A percentile compares a stretch with the other conserved stretches of the same genome.
These are phyloP conservation scores for Starmerella vaccinii DNA, from an alignment of 805 yeast genomes.

Conservation along the genomic window DNA sequence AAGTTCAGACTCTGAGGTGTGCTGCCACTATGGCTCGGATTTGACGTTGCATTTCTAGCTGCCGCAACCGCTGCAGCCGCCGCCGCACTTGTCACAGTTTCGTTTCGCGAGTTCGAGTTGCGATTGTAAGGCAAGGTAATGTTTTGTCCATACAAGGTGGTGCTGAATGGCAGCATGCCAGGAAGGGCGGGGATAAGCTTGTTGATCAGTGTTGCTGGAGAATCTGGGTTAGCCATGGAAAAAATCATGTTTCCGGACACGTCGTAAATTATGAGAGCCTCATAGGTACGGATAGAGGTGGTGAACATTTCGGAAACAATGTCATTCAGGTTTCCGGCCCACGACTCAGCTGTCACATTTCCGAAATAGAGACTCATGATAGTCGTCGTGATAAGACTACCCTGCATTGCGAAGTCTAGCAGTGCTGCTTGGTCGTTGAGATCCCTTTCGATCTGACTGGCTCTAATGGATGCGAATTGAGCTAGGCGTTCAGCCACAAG, in stretches of 20 bases:
- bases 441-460: constrained; percentile 16
- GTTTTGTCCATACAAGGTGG: background rate
- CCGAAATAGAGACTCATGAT: constrained; percentile 11
- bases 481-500: constrained; percentile 20
- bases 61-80: constrained; percentile 9
- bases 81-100: background rate
- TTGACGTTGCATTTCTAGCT: background rate
- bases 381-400: constrained; percentile 9
- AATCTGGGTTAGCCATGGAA: constrained; percentile 10
- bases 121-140: background rate
- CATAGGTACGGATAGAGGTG: constrained; percentile 8
- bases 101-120: background rate
- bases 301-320: constrained; percentile 10
- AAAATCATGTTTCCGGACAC: constrained; percentile 9
- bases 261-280: constrained; percentile 18
- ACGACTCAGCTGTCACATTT: constrained; percentile 12
- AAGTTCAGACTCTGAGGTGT: background rate
- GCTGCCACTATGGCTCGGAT: background rate
- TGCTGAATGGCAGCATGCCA: constrained; percentile 11
- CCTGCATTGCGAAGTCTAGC: constrained; percentile 10
- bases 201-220: background rate
- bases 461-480: constrained; percentile 19
- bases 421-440: constrained; percentile 9
- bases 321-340: constrained; percentile 6
- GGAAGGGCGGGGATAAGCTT: constrained; percentile 5